phyloP scores from a whole-genome alignment of 106 monocot species.

The Acorus gramineus region DNA sequence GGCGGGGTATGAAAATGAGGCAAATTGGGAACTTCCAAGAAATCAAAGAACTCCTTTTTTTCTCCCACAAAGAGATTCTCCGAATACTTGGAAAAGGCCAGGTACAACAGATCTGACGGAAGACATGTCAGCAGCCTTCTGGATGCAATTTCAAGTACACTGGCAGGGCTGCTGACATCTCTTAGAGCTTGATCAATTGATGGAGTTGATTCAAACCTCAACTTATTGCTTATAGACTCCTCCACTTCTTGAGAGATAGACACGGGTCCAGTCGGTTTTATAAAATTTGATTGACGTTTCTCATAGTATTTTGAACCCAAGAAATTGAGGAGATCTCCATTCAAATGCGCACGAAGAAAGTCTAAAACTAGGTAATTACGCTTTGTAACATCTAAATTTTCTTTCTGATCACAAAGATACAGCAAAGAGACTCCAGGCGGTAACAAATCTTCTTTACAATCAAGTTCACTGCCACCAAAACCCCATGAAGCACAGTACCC shows the following conservation, averaged over 20 bases:
- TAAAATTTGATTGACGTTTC: constrained; percentile 1
- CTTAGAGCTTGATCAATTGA: constrained; percentile 23
- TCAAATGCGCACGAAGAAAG: constrained; percentile 44
- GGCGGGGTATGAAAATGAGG: constrained; percentile 16
- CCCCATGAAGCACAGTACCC: constrained; percentile 26
- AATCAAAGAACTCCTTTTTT: constrained; percentile 13
- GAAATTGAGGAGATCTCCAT: constrained; percentile 33
- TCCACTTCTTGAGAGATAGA: constrained; percentile 16
- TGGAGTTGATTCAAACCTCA: constrained; percentile 3
- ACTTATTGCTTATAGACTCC: constrained; percentile 19
- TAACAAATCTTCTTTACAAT: not conserved
- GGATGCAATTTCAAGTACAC: constrained; percentile 61
- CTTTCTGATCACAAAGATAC: constrained; percentile 6
- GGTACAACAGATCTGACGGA: constrained; percentile 22
- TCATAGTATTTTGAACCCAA: constrained; percentile 1
- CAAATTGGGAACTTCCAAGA: constrained; percentile 43
- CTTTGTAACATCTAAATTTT: not conserved
- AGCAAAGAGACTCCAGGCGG: constrained; percentile 1
- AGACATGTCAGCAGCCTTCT: constrained; percentile 35
- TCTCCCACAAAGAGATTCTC: constrained; percentile 22
- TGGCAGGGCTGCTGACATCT: constrained; percentile 44
- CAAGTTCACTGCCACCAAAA: constrained; percentile 1
- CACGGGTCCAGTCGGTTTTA: not conserved
- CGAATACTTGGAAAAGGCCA: constrained; percentile 55
- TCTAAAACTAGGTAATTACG: constrained; percentile 27